Percentiles rank a stretch among this genome's conserved stretches.
phyloP scores from a whole-genome alignment of 176 grass and related monocot species.

The Triticum monococcum region DNA sequence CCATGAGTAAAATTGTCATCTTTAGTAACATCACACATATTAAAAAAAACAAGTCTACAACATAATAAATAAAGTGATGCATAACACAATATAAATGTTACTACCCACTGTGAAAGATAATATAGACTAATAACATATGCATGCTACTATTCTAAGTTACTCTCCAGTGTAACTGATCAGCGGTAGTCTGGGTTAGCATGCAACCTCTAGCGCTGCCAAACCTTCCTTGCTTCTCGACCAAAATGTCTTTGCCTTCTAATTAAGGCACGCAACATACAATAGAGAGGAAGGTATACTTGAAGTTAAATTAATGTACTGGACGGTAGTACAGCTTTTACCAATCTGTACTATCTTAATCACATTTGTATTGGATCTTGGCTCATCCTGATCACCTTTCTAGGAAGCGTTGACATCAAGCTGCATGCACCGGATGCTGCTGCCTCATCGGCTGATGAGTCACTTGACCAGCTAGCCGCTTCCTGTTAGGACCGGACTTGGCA shows the following conservation, averaged over 20 bases:
- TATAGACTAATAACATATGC: too few relatives aligned
- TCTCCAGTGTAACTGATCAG: too few relatives aligned
- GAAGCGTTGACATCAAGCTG: slow-evolving; percentile 51
- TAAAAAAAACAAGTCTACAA: too few relatives aligned
- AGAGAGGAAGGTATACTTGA: not conserved
- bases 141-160: too few relatives aligned
- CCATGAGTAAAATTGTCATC: too few relatives aligned
- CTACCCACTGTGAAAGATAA: too few relatives aligned
- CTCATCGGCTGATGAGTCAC: not conserved
- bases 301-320: not conserved
- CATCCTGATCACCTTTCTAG: slow-evolving; percentile 18
- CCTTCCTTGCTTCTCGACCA: slow-evolving; percentile 44
- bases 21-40: too few relatives aligned
- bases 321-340: not conserved
- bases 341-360: slow-evolving; percentile 19
- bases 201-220: not conserved
- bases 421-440: not conserved
- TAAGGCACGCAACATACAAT: not conserved
- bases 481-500: too few relatives aligned
- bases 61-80: too few relatives aligned
- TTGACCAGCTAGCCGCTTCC: not conserved
- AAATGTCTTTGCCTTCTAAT: slow-evolving; percentile 39
- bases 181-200: slow-evolving; percentile 19
- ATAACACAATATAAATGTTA: too few relatives aligned
- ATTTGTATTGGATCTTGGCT: not conserved